phyloP scores from a whole-genome alignment of 768 basidiomycete species.

The Amanita polypyramis region DNA sequence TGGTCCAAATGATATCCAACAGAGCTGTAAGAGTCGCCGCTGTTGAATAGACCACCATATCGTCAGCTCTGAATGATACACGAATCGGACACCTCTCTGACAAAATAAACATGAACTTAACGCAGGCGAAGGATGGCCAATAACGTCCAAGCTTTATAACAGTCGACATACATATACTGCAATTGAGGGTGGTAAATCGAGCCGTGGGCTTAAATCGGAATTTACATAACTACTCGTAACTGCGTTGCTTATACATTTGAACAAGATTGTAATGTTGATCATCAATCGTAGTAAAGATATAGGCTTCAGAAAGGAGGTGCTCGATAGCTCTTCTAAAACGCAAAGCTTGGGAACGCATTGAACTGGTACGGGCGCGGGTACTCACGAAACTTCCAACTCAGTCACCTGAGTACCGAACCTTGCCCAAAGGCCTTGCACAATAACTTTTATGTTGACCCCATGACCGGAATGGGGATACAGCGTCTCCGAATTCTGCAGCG shows the following conservation, averaged over 20 bases:
- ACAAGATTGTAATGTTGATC: constrained; percentile 15
- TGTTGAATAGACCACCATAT: constrained; percentile 13
- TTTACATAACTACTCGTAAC: not conserved
- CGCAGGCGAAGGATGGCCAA: constrained; percentile 34
- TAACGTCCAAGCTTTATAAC: constrained; percentile 14
- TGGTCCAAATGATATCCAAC: constrained; percentile 19
- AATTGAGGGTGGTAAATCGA: not conserved
- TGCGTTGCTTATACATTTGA: not conserved
- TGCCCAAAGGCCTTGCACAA: constrained; percentile 5
- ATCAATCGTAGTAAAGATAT: constrained; percentile 18
- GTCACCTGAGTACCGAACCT: not conserved
- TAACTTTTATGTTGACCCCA: constrained; percentile 11
- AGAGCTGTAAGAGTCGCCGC: constrained; percentile 54
- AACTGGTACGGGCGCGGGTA: not conserved
- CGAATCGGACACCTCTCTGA: constrained; percentile 12
- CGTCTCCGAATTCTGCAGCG: not conserved
- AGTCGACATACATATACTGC: constrained; percentile 16
- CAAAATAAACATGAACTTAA: constrained; percentile 44
- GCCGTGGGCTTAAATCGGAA: not conserved
- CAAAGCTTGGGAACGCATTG: not conserved
- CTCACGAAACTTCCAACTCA: constrained; percentile 11
- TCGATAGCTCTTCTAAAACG: constrained; percentile 10
- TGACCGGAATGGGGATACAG: constrained; percentile 2
- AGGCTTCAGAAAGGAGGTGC: constrained; percentile 14
- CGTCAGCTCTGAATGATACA: not conserved